Percentiles rank a stretch among this genome's conserved stretches.
These are phyloP conservation scores for Neurospora sp. DNA, from an alignment of 495 filamentous ascomycete species.

Conservation along the genomic window DNA sequence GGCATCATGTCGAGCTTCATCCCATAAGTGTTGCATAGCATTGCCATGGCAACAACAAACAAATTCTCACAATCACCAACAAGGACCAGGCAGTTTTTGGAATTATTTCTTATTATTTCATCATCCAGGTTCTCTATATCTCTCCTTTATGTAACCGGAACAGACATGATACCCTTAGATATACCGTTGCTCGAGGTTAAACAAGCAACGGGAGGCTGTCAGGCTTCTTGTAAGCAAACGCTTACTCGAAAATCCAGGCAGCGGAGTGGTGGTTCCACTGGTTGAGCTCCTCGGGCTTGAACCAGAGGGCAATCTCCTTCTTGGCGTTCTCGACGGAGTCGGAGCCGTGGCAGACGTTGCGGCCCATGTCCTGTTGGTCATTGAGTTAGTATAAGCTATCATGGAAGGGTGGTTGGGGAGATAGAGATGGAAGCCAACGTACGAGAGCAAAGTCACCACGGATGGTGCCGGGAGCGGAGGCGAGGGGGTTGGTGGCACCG, in stretches of 20 bases:
- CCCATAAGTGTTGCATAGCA: not conserved
- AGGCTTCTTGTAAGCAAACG: slow-evolving; percentile 1
- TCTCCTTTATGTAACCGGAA: not conserved
- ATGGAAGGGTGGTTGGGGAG: not conserved
- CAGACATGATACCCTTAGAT: not conserved
- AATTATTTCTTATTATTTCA: not conserved
- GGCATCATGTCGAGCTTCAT: not conserved
- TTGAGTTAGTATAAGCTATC: slow-evolving; percentile 1
- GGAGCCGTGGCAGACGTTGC: slow-evolving; percentile 99
- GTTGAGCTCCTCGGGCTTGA: slow-evolving; percentile 73
- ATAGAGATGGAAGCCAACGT: slow-evolving; percentile 5
- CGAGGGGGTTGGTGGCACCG: slow-evolving; percentile 95
- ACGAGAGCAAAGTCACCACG: slow-evolving; percentile 58
- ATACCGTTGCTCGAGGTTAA: not conserved
- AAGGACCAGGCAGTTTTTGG: not conserved
- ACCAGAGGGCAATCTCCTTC: slow-evolving; percentile 99
- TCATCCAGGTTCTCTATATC: not conserved
- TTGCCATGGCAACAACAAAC: not conserved
- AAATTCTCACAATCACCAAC: not conserved
- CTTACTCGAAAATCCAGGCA: slow-evolving; percentile 94
- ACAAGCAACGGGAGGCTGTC: not conserved
- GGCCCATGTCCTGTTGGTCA: slow-evolving; percentile 56
- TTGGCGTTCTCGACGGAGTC: slow-evolving; percentile 96
- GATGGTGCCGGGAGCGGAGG: slow-evolving; percentile 91
- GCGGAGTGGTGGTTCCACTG: slow-evolving; percentile 68